Evolutionary conservation across 2,329 filamentous ascomycete species (phyloP), one percentile per base, ranked within the genome.

Genomic region (Exophiala spinifera): DNA sequence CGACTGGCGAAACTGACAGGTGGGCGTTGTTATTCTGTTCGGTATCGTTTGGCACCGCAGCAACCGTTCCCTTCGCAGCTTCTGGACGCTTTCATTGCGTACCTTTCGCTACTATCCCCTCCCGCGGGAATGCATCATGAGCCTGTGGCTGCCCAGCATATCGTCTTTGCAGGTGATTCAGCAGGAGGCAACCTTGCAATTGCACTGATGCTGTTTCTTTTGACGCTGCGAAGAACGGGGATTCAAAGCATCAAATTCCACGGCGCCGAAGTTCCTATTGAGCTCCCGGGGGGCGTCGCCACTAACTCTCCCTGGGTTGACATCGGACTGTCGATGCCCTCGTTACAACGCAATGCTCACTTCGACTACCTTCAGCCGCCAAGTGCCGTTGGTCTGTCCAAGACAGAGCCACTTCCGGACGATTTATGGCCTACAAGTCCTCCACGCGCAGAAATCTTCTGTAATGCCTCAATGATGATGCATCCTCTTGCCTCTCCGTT

Each of bases 1-100:
- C 66, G 68, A 23, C 63, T 76, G 1, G 72, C 72, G 19, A 74
- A 70, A 51, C 20, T 61, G 25, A 64, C 65, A 8, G 68, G 71
- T 14, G 72, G 72, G 11, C 69, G 70, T 4, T 68, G 67, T 20
- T 66, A 76, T 28, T 76, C 73, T 10, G 71, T 78, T 20, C 69
- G 73, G 45, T 77, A 77, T 59, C 70, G 76, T 47, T 69, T 77
- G 5, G 74, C 75, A 2, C 76, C 76, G 14, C 73, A 77, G 47
- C 65, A 74, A 39, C 72, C 76, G 8, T 78, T 77, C 57, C 76
- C 75, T 14, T 68, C 74, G 3, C 72, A 73, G 2, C 62, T 78
- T 4, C 66, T 77, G 37, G 76, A 78, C 61, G 69, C 71, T 21
- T 63, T 78, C n/a, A 65, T 72, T 13, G 70, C 73, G n/a, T 78